Conservation (phyloP, 768 basidiomycete genomes). For the Lentinula aciculospora region DNA sequence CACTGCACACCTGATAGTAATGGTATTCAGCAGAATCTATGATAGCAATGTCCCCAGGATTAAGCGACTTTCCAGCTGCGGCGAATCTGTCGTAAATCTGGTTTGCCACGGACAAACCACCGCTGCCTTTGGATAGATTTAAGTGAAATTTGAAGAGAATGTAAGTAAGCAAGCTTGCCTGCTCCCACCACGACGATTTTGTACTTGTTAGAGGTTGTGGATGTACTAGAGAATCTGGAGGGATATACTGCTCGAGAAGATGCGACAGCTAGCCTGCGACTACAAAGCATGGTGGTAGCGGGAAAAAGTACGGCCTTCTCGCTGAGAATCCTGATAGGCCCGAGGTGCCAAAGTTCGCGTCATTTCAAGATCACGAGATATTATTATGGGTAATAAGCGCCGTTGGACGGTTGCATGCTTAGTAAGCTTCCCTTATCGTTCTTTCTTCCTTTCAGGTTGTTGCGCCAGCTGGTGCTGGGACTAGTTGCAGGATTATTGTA, state of each 20-base stretch:
- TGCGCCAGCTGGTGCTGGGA: slow-evolving; percentile 20
- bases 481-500: not conserved
- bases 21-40: slow-evolving; percentile 79
- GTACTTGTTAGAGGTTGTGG: slow-evolving; percentile 44
- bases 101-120: slow-evolving; percentile 77
- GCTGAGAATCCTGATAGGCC: no score
- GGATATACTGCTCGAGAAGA: not conserved
- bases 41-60: slow-evolving; percentile 76
- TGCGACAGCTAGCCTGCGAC: slow-evolving; percentile 7
- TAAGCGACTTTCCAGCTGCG: slow-evolving; percentile 60
- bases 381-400: not conserved
- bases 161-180: slow-evolving; percentile 45
- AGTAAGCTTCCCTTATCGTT: not conserved
- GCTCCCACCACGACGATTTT: slow-evolving; percentile 86
- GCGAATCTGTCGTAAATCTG: slow-evolving; percentile 83
- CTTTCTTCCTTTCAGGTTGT: slow-evolving; percentile 7
- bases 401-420: not conserved
- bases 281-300: not conserved
- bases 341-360: not conserved
- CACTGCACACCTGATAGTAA: slow-evolving; percentile 63
- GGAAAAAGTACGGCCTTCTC: no score
- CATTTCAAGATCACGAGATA: not conserved
- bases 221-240: slow-evolving; percentile 23
- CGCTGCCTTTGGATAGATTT: slow-evolving; percentile 50
- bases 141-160: not conserved